phyloP scores from a whole-genome alignment of 2,329 filamentous ascomycete species.

The Corniculantispora saksenae region DNA sequence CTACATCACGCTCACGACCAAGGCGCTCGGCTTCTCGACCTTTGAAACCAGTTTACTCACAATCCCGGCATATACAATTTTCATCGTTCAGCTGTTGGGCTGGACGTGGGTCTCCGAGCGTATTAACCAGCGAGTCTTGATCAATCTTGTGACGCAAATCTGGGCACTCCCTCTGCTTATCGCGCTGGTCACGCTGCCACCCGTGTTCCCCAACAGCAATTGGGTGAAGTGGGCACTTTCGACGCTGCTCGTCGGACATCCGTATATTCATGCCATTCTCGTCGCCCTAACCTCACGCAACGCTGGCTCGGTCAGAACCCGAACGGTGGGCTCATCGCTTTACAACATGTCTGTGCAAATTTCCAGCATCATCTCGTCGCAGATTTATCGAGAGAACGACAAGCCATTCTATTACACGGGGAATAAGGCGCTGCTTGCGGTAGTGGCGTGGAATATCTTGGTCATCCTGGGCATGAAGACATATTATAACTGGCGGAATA shows the following conservation, averaged over 20 bases:
- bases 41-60: constrained; percentile 64
- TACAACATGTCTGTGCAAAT: constrained; percentile 51
- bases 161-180: constrained; percentile 52
- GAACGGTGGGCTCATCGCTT: constrained; percentile 48
- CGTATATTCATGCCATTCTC: too few species aligned
- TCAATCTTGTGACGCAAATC: constrained; percentile 53
- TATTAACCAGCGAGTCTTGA: constrained; percentile 21
- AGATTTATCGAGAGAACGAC: constrained; percentile 55
- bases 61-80: constrained; percentile 52
- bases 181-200: constrained; percentile 50
- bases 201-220: constrained; percentile 39
- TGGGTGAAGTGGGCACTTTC: constrained; percentile 50
- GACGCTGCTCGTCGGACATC: too few species aligned
- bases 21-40: constrained; percentile 55
- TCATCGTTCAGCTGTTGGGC: too few species aligned
- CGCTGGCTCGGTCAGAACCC: constrained; percentile 50
- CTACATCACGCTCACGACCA: constrained; percentile 59
- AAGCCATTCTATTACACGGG: constrained; percentile 58
- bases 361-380: constrained; percentile 40
- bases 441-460: constrained; percentile 25
- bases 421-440: constrained; percentile 41
- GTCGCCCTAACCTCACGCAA: constrained; percentile 51
- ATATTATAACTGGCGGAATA: constrained; percentile 37
- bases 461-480: constrained; percentile 44
- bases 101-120: too few species aligned